These are phyloP conservation scores for Lasiosphaeria ovina DNA, from an alignment of 495 filamentous ascomycete species.

Conservation along the genomic window DNA sequence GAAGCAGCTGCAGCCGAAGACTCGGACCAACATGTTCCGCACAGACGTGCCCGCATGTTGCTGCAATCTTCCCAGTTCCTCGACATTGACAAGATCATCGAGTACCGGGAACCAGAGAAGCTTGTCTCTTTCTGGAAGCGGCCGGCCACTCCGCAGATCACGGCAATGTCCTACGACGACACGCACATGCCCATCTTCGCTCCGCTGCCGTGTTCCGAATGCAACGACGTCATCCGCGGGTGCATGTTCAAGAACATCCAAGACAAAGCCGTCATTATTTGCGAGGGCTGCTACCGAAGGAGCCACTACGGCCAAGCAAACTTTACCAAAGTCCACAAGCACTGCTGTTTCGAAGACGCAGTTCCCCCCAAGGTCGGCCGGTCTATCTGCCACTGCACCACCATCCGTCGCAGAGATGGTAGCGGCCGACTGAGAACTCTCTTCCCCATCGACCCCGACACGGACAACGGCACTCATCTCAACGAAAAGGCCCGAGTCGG, in stretches of 20 bases:
- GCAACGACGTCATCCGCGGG: conserved; percentile 25
- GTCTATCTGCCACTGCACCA: neutral
- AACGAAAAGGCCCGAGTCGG: neutral
- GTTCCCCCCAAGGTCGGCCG: neutral
- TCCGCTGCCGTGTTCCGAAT: conserved; percentile 24
- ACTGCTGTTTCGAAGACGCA: neutral
- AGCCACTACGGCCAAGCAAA: conserved; percentile 26
- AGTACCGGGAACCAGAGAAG: conserved; percentile 27
- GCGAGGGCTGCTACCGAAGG: conserved; percentile 31
- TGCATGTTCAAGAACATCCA: conserved; percentile 28
- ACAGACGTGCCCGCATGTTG: conserved; percentile 8
- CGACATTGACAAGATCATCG: conserved; percentile 40
- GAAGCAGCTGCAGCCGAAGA: neutral
- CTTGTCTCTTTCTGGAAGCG: conserved; percentile 26
- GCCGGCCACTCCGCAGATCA: conserved; percentile 28
- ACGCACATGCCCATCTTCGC: conserved; percentile 21
- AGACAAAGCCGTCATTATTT: conserved; percentile 8
- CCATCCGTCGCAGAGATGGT: neutral
- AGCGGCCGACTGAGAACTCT: neutral
- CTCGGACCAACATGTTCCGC: neutral
- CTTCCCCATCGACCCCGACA: neutral
- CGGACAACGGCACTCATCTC: neutral
- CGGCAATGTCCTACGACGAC: conserved; percentile 13
- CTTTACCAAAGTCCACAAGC: conserved; percentile 8
- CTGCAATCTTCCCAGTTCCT: conserved; percentile 27